Evolutionary conservation across 1,284 basidiomycete genomes (phyloP).

Genomic region (Leccinum pachyderme): DNA sequence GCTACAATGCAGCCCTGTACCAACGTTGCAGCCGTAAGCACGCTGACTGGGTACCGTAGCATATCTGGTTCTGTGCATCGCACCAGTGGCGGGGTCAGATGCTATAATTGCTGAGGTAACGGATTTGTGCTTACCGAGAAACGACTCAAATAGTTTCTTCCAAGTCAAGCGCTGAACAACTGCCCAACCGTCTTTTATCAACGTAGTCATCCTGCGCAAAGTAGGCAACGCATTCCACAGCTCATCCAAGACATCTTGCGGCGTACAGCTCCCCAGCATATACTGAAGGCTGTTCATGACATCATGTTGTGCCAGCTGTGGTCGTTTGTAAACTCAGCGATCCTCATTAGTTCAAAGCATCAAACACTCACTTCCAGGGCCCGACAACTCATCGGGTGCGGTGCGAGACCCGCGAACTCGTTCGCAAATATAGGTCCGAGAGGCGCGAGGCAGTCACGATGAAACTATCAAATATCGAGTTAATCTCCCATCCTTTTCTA

Average conservation of each 20-base stretch:
- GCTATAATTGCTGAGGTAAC: background rate
- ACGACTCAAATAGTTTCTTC: conserved; percentile 44
- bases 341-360: background rate
- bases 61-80: conserved; percentile 45
- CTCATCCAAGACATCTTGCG: conserved; percentile 56
- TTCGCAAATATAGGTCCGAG: conserved; percentile 48
- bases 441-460: conserved; percentile 60
- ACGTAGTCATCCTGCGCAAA: conserved; percentile 39
- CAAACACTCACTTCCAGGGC: conserved; percentile 48
- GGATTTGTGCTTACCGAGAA: conserved; percentile 39
- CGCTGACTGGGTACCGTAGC: conserved; percentile 47
- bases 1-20: conserved; percentile 42
- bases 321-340: conserved; percentile 5
- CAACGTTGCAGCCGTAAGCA: conserved; percentile 50
- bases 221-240: conserved; percentile 54
- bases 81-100: background rate
- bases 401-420: conserved; percentile 50
- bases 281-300: conserved; percentile 50
- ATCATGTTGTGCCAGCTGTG: conserved; percentile 54
- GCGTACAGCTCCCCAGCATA: conserved; percentile 49
- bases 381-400: conserved; percentile 41
- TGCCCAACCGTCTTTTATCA: conserved; percentile 41
- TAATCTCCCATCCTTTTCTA: background rate
- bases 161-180: conserved; percentile 46
- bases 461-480: conserved; percentile 39